phyloP scores from a whole-genome alignment of 2,329 filamentous ascomycete genomes.

The Fusarium setosum region DNA sequence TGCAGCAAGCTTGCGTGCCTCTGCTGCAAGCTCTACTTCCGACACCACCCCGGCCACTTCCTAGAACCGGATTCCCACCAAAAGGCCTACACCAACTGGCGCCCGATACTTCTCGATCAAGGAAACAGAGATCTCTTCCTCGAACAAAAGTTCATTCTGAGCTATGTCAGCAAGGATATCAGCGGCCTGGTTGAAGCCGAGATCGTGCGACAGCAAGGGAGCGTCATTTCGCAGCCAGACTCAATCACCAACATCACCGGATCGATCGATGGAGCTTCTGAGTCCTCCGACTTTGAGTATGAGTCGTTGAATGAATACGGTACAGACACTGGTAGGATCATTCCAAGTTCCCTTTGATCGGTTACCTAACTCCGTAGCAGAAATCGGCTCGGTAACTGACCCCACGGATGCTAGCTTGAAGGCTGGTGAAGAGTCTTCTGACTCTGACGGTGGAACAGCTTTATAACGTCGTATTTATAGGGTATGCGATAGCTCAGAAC shows the following conservation, averaged over 20 bases:
- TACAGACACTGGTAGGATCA: conserved; percentile 2
- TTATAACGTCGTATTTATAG: neutral
- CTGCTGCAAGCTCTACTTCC: conserved; percentile 59
- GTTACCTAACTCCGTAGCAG: neutral
- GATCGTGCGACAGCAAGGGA: neutral
- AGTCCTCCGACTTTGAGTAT: conserved; percentile 8
- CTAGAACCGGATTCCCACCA: conserved; percentile 50
- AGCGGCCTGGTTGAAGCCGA: conserved; percentile 6
- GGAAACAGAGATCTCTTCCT: conserved; percentile 13
- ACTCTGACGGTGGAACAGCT: conserved; percentile 25
- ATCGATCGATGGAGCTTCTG: neutral
- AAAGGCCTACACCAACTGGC: conserved; percentile 57
- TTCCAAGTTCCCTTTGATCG: neutral
- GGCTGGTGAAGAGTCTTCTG: neutral
- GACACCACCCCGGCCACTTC: conserved; percentile 49
- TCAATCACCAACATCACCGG: conserved; percentile 31
- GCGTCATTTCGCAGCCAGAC: conserved; percentile 9
- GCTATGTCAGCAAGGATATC: conserved; percentile 18
- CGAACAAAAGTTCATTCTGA: conserved; percentile 21
- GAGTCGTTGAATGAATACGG: neutral
- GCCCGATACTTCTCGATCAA: conserved; percentile 28
- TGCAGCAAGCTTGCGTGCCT: conserved; percentile 65
- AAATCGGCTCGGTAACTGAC: neutral
- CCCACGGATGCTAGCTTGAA: neutral
- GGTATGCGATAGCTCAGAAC: too few relatives aligned